Base-by-base conservation (phyloP, 1,284 basidiomycete species). In the Exobasidium cylindrosporum region DNA sequence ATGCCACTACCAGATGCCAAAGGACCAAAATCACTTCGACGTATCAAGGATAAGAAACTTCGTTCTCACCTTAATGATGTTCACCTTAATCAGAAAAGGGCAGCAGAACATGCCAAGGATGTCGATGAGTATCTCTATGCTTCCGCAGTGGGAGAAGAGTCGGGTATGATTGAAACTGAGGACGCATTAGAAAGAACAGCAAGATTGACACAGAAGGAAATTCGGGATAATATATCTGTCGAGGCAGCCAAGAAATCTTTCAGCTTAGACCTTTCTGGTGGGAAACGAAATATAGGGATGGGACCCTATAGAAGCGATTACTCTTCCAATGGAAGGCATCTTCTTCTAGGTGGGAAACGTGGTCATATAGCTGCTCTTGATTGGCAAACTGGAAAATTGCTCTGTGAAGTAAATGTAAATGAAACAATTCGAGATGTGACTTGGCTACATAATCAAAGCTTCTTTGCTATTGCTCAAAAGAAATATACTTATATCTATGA, bases 401-500 rank as follows among this genome's bases (percentile, higher is more conserved):
- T 92, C 74, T 86, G 89, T 3, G 95, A 98, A 78, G 84, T 97
- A 32, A 92, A 96, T 70, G 83, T 97, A 4, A 85, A 87, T 63
- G 95, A 97, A 82, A 92, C 91, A 84, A 89, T 85, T 72, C 73
- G 92, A 67, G 94, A 97, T 79, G 89, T 97, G 80, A 92, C 89
- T 28, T 98, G 94, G 80, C 83, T 99, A 10, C 94, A 97, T 78
- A 91, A 94, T 74, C 89, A 95, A 60, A 88, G 88, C 0, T 91
- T 89, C 82, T 93, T 90, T 76, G 96, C 95, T 1, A 93, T 96
- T 13, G 95, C 95, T 0, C 95, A 98, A 81, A 92, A 92, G 81
- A 92, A 94, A 84, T 92, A 96, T 77, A 90, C 90, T 21, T 98
- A 91, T 82, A 93, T 98, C 62, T 97, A 98, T 77, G 96, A 98